Base-by-base conservation (phyloP, 108 stramenopile genomes). In the Pseudonitzschia multistriata region DNA sequence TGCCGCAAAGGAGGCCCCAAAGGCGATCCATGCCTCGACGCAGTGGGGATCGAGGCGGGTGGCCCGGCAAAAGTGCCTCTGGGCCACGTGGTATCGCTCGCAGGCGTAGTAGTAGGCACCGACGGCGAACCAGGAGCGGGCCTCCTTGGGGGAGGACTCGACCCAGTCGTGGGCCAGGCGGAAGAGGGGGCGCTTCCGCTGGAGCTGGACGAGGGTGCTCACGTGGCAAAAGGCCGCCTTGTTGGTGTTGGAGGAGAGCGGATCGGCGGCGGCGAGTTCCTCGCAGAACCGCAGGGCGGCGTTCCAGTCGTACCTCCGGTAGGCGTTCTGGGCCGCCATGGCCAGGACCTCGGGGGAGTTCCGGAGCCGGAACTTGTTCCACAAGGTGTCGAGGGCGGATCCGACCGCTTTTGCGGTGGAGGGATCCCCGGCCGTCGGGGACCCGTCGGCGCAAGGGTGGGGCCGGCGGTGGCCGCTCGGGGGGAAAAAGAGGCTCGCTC, bases 1-100 rank as follows among this genome's bases (percentile, higher is more conserved):
- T 1, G 90, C 86, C 24, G 96, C 91, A 76, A 97, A 96, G 28
- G 94, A 79, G 72, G 91, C 83, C 25, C 97, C 97, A 77, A 97
- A 97, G 36, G 93, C 96, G 69, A 98, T 88, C 96, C 97, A 97
- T 22, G 92, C 95, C 64, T 89, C 88, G 5, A 89, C 83, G 65
- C 92, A 94, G 19, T 81, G 76, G 8, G 88, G 88, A 74, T 96
- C 90, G 25, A 96, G 61, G 29, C 96, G 78, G 11, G 93, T 89
- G 5, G 93, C 92, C 65, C 95, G 86, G 71, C 90, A 92, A 72
- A 96, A 96, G 78, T 96, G 93, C 11, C 95, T 77, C 66, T 97
- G 96, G 0, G 98, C 96, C 19, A 91, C 76, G 63, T 97, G 96
- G 74, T 88, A 90, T 15, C 94, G 93, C 30, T 75, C 79, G 61